A percentile compares a stretch with the other conserved stretches of the same genome.
phyloP scores from a whole-genome alignment of 1,139 yeast genomes.

The Scheffersomyces lignicola region DNA sequence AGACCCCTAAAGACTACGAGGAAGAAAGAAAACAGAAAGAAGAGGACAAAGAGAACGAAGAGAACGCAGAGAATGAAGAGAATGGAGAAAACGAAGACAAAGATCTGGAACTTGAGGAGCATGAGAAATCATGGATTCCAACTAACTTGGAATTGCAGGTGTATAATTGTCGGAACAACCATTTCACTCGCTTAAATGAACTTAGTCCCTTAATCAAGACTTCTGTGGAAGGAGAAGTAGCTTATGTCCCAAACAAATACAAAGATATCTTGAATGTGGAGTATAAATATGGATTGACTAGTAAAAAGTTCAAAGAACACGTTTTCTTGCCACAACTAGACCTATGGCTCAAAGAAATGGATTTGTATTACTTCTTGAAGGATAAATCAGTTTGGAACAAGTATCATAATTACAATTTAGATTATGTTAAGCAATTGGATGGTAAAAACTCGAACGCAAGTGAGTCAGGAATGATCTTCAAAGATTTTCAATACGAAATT shows the following conservation, averaged over 20 bases:
- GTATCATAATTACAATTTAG: constrained; percentile 24
- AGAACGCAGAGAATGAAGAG: constrained; percentile 2
- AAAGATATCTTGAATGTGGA: constrained; percentile 27
- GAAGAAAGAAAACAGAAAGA: constrained; percentile 4
- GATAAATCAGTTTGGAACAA: constrained; percentile 26
- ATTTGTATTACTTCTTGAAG: constrained; percentile 17
- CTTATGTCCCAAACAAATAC: constrained; percentile 33
- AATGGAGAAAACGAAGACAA: constrained; percentile 4
- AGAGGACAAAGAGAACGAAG: constrained; percentile 3
- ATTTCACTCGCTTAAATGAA: constrained; percentile 33
- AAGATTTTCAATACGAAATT: constrained; percentile 20
- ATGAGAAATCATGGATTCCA: too few relatives aligned
- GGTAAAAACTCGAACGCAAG: constrained; percentile 14
- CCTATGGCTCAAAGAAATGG: constrained; percentile 30
- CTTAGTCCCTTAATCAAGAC: constrained; percentile 32
- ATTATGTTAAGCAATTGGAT: constrained; percentile 14
- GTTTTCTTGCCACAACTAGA: constrained; percentile 32
- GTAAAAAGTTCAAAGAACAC: constrained; percentile 25
- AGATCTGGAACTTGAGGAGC: too few relatives aligned
- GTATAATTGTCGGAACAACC: constrained; percentile 50
- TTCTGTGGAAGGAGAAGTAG: constrained; percentile 33
- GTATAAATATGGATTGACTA: constrained; percentile 25
- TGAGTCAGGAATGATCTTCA: constrained; percentile 10
- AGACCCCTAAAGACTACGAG: too few relatives aligned
- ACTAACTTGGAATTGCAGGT: too few relatives aligned